These are phyloP conservation scores for Torrubiella hemipterigena DNA, from an alignment of 2,329 filamentous ascomycete genomes.

Conservation along the genomic window DNA sequence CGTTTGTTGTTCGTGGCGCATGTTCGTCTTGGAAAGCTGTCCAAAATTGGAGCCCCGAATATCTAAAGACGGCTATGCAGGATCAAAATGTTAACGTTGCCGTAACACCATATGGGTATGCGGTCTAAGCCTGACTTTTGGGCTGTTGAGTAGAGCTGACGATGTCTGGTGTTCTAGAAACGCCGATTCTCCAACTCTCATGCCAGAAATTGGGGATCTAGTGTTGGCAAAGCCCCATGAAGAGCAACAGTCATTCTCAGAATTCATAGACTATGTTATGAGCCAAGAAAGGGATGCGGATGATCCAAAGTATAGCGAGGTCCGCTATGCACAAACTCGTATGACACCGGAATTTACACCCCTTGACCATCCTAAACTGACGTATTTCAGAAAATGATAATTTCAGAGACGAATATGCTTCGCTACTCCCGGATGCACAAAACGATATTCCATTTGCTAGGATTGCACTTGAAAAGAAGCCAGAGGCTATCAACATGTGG, in stretches of 20 bases:
- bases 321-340: conserved; percentile 68
- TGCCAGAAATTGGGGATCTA: conserved; percentile 12
- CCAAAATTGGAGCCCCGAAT: conserved; percentile 48
- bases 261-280: conserved; percentile 51
- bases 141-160: neutral
- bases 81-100: conserved; percentile 58
- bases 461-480: conserved; percentile 51
- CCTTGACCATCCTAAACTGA: neutral
- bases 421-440: conserved; percentile 52
- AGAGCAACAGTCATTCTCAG: conserved; percentile 46
- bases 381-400: conserved; percentile 60
- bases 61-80: conserved; percentile 42
- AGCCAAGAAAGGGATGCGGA: conserved; percentile 35
- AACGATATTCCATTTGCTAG: conserved; percentile 58
- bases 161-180: conserved; percentile 16
- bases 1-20: conserved; percentile 58
- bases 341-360: conserved; percentile 14
- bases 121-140: no score
- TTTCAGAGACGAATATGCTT: conserved; percentile 57
- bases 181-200: conserved; percentile 22
- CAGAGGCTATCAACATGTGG: conserved; percentile 76
- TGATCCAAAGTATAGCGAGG: conserved; percentile 25
- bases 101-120: conserved; percentile 62
- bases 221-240: conserved; percentile 66
- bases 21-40: conserved; percentile 52